Base-by-base conservation (phyloP, 345 rosid genomes). In the Aegle marmelos region DNA sequence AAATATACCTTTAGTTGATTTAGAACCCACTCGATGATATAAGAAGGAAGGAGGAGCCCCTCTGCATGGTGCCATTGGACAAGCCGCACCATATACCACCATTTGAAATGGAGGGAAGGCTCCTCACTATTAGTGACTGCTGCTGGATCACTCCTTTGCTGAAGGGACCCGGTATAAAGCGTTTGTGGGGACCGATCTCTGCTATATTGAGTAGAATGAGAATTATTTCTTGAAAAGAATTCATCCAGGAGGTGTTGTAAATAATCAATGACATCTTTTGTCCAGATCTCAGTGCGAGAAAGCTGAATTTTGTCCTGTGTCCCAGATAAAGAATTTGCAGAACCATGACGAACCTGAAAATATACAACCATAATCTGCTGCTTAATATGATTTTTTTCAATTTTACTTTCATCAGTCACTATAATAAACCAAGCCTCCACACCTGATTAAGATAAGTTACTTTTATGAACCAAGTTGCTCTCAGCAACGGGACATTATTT, bases 391-490 rank as follows among this genome's bases (percentile, higher is more conserved):
- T 33, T 57, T 45, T 37, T 72, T 0, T 0, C 2, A 45, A 73
- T 22, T 27, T 9, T 8, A 75, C 31, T 48, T 75, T 30, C 5
- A 45, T 34, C 48, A 36, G 30, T 45, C 6, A 41, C 70, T 39
- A 22, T 22, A 36, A 63, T 2, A 61, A 63, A n/a, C 71, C 33
- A 63, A 64, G 45, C 33, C 53, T 72, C 53, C 53, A 21, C 86
- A 94, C 99, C 98, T 94, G 99, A 87, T 93, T 93, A 82, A 97
- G 99, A 80, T 97, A 97, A 73, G 91, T 90, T 74, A 97, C 93
- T 92, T 94, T 97, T 76, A 94, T 87, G 86, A 89, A 94, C 99
- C 99, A 97, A 75, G 98, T 91, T 82, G 98, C 98, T 83, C 98
- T 89, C 77, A 91, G 88, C 87, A 97, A 81, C 70, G 99, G 99